A percentile compares a stretch with the other conserved stretches of the same genome.
Evolutionary conservation across 1,284 basidiomycete genomes (phyloP).

Genomic region (Blastosporella zonata): DNA sequence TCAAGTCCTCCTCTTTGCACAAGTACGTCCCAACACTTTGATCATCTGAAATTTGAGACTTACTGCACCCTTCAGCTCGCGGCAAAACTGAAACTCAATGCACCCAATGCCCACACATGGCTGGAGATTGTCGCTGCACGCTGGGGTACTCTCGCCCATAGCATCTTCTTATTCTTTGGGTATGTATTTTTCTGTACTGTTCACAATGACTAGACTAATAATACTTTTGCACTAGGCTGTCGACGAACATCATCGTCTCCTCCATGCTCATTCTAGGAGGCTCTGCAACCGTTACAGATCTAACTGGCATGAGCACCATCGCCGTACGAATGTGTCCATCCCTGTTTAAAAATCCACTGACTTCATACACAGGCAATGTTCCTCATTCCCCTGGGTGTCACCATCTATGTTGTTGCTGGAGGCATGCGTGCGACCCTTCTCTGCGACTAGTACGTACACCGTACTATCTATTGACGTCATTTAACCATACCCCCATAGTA

Average conservation of each 20-base stretch:
- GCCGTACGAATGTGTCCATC: conserved; percentile 38
- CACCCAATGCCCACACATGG: conserved; percentile 60
- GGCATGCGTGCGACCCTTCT: conserved; percentile 61
- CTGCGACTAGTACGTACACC: conserved; percentile 50
- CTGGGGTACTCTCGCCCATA: conserved; percentile 75
- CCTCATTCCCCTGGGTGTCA: conserved; percentile 63
- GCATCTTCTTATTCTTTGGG: conserved; percentile 77
- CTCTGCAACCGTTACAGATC: conserved; percentile 71
- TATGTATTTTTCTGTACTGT: conserved; percentile 18
- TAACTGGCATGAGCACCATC: conserved; percentile 83
- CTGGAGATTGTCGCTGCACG: conserved; percentile 57
- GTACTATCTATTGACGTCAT: conserved; percentile 5
- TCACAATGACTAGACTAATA: neutral
- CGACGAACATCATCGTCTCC: conserved; percentile 78
- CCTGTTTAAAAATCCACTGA: neutral
- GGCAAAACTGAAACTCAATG: conserved; percentile 71
- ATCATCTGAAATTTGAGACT: conserved; percentile 11
- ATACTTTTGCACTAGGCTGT: conserved; percentile 37
- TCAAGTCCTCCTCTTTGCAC: conserved; percentile 71
- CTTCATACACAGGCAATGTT: conserved; percentile 55
- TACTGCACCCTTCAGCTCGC: conserved; percentile 48
- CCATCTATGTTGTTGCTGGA: conserved; percentile 60
- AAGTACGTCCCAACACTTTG: conserved; percentile 29
- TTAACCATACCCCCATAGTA: conserved; percentile 35
- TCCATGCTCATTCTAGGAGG: conserved; percentile 63